Percentiles rank a stretch among this genome's conserved stretches.
Evolutionary conservation across 2,329 filamentous ascomycete genomes (phyloP).

Genomic region (Leptosphaerulina australis): DNA sequence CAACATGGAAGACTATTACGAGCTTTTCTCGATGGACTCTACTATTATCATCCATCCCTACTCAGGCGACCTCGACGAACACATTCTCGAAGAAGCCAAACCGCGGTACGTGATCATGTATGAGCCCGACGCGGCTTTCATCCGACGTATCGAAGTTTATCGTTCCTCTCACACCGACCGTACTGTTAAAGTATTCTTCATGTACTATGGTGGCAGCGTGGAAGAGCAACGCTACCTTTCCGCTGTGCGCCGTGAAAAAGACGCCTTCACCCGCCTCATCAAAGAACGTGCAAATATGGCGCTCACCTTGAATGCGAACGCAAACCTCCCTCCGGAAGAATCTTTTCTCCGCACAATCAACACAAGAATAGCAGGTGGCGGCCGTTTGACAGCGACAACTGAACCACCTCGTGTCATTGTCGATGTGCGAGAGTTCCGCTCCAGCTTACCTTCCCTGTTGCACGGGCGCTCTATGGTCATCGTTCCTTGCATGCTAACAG

Average conservation of each 20-base stretch:
- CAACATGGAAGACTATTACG: conserved; percentile 89
- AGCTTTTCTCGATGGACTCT: conserved; percentile 89
- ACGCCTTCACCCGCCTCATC: conserved; percentile 92
- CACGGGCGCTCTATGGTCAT: conserved; percentile 88
- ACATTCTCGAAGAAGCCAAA: conserved; percentile 91
- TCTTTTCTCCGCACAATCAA: conserved; percentile 93
- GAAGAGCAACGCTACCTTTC: conserved; percentile 95
- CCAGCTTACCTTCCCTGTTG: conserved; percentile 85
- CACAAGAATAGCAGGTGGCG: conserved; percentile 93
- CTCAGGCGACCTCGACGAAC: conserved; percentile 93
- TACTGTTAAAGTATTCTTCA: conserved; percentile 91
- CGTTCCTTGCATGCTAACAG: conserved; percentile 93
- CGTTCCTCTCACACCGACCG: conserved; percentile 89
- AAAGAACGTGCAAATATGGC: conserved; percentile 94
- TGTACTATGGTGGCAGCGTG: conserved; percentile 93
- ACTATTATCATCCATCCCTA: conserved; percentile 90
- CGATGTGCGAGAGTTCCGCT: conserved; percentile 95
- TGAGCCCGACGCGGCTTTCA: conserved; percentile 92
- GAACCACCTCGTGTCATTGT: conserved; percentile 90
- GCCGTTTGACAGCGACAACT: conserved; percentile 80
- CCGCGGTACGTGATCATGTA: conserved; percentile 99
- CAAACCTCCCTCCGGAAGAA: conserved; percentile 80
- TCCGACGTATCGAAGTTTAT: conserved; percentile 92
- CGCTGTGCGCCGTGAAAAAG: conserved; percentile 90
- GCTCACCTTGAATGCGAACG: conserved; percentile 73